Base-by-base conservation (phyloP, 441 rosid species). In the Brassica hybrid region DNA sequence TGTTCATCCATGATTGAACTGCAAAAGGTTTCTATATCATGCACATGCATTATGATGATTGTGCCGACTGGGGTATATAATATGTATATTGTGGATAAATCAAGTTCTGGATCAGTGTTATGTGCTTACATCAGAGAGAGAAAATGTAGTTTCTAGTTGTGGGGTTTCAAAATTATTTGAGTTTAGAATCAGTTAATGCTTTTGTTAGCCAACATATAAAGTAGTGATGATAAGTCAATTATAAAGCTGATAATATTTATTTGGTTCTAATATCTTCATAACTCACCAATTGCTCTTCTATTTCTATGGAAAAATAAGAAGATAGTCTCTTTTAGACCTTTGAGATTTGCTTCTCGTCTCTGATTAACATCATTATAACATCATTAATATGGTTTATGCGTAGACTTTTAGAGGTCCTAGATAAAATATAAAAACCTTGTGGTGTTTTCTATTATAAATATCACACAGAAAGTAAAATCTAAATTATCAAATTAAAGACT, bases 61-160 rank as follows among this genome's bases (percentile, higher is more conserved):
- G 71, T 62, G 34, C n/a, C n/a, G 75, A 73, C 65, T 61, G 73
- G 74, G 45, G 21, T 65, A 56, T 59, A 65, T 43, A 57, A 74
- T 34, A 41, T 74, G 45, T 48, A 57, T 69, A 52, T 76, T 83
- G 87, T 87, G 93, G 91, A 87, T 87, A 87, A 65, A 48, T 65
- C 69, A 50, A 64, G 84, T 67, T 71, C 84, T 80, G 80, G 71
- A 81, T 67, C 74, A 84, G 80, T 67, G 67, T 70, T 60, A 59
- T 69, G 34, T 75, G 92, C 89, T 88, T 83, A 85, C 87, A 84
- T 88, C 81, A 87, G 75, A 72, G 74, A 81, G 79, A 86, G 61
- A 68, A 1, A 4, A 14, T 86, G 58, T 72, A 63, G 75, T 69
- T 58, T 83, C 57, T 77, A 83, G 84, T 84, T 83, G 86, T 68